phyloP scores from a whole-genome alignment of 441 rosid species.

The Gossypium trilobum region DNA sequence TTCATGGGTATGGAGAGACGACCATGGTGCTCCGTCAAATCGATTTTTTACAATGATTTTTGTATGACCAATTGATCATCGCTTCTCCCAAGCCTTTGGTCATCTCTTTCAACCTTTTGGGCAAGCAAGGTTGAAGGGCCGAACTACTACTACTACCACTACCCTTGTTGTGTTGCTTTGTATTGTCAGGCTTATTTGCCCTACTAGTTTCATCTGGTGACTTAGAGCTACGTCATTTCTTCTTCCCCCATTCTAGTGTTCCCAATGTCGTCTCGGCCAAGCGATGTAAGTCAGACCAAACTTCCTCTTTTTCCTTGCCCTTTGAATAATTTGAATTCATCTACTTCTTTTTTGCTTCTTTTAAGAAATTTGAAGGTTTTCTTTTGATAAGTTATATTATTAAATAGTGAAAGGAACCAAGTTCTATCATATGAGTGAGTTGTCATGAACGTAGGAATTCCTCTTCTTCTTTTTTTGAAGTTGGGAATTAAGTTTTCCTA shows the following conservation, averaged over 20 bases:
- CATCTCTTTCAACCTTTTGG: neutral
- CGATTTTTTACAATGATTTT: neutral
- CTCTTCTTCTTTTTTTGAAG: neutral
- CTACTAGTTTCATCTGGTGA: neutral
- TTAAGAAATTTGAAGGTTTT: neutral
- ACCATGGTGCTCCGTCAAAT: neutral
- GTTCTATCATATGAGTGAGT: too few species aligned
- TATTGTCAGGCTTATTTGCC: neutral
- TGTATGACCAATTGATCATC: neutral
- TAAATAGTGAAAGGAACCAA: too few species aligned
- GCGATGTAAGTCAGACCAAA: neutral
- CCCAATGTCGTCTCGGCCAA: neutral
- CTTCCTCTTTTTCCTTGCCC: neutral
- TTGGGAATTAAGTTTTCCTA: neutral
- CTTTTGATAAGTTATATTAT: neutral
- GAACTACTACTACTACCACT: neutral
- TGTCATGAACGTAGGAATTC: neutral
- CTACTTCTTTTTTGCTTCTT: neutral
- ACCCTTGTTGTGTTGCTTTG: neutral
- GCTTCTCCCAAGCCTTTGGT: neutral
- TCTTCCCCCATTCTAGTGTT: neutral
- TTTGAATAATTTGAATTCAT: neutral
- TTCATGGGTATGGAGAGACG: neutral
- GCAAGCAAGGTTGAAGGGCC: neutral
- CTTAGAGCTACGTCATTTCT: neutral